A percentile compares a stretch with the other conserved stretches of the same genome.
These are phyloP conservation scores for Albatrellus sp. DNA, from an alignment of 1,284 basidiomycete genomes.

Conservation along the genomic window DNA sequence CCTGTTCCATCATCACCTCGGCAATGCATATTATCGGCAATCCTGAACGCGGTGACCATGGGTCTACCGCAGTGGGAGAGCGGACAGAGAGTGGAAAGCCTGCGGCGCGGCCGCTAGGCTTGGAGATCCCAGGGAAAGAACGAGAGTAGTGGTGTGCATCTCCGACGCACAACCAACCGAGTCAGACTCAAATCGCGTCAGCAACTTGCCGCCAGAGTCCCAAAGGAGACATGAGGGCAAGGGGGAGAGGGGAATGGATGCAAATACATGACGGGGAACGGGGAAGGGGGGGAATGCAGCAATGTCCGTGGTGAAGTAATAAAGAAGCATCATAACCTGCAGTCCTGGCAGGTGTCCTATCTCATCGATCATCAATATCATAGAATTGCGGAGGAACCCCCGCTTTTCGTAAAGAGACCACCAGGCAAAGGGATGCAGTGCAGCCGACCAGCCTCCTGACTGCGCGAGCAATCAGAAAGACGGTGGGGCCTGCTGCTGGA, in stretches of 20 bases:
- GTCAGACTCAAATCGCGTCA: no score
- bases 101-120: constrained; percentile 16
- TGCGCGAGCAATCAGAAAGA: constrained; percentile 32
- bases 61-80: constrained; percentile 10
- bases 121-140: constrained; percentile 7
- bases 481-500: constrained; percentile 24
- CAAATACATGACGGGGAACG: constrained; percentile 29
- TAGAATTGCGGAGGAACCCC: constrained; percentile 17
- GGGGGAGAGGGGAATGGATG: constrained; percentile 13
- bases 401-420: constrained; percentile 25
- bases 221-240: constrained; percentile 7
- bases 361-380: constrained; percentile 23
- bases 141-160: constrained; percentile 15
- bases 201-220: constrained; percentile 1
- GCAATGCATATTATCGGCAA: constrained; percentile 11
- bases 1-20: constrained; percentile 14
- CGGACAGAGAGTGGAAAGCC: constrained; percentile 8
- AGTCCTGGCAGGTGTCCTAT: constrained; percentile 41
- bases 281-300: constrained; percentile 2
- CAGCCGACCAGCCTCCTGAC: constrained; percentile 5
- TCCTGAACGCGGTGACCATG: constrained; percentile 11
- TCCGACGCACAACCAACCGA: constrained; percentile 16
- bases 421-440: background rate
- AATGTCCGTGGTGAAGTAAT: constrained; percentile 8
- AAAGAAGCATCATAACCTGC: constrained; percentile 21